Evolutionary conservation across 2,329 filamentous ascomycete genomes (phyloP).

Genomic region (Alternaria alternata): DNA sequence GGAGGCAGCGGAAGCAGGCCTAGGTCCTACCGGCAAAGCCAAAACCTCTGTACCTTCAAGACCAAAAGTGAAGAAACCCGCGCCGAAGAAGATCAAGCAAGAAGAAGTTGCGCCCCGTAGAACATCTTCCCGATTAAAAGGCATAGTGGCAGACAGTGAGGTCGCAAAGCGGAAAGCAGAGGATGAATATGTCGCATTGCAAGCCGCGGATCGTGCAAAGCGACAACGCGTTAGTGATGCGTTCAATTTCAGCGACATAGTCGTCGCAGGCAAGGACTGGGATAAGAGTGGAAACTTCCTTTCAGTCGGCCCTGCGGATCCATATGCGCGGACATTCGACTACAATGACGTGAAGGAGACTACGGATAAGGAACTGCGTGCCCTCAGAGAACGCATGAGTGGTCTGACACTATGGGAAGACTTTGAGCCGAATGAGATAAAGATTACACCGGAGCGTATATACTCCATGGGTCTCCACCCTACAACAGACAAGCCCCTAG

Average conservation of each 20-base stretch:
- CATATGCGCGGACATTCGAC: constrained; percentile 84
- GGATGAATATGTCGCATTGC: constrained; percentile 65
- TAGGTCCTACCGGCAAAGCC: constrained; percentile 65
- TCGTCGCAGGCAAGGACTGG: constrained; percentile 82
- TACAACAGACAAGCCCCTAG: constrained; percentile 80
- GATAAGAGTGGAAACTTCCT: constrained; percentile 72
- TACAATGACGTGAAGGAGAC: constrained; percentile 85
- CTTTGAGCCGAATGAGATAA: constrained; percentile 74
- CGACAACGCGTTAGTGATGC: constrained; percentile 70
- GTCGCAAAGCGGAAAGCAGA: constrained; percentile 74
- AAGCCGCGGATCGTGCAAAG: constrained; percentile 68
- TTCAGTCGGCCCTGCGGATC: constrained; percentile 74
- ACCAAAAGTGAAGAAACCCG: constrained; percentile 52
- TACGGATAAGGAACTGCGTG: constrained; percentile 76
- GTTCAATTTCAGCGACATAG: constrained; percentile 77
- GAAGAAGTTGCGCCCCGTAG: constrained; percentile 64
- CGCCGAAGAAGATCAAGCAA: constrained; percentile 64
- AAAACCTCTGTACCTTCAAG: constrained; percentile 57
- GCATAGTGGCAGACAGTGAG: constrained; percentile 72
- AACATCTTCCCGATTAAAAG: constrained; percentile 68
- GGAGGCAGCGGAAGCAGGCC: constrained; percentile 72
- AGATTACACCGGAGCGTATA: constrained; percentile 34
- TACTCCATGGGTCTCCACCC: constrained; percentile 92
- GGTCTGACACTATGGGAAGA: constrained; percentile 80
- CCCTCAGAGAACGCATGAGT: constrained; percentile 78